Base-by-base conservation (phyloP, 495 filamentous ascomycete species). In the Thozetella sp. region DNA sequence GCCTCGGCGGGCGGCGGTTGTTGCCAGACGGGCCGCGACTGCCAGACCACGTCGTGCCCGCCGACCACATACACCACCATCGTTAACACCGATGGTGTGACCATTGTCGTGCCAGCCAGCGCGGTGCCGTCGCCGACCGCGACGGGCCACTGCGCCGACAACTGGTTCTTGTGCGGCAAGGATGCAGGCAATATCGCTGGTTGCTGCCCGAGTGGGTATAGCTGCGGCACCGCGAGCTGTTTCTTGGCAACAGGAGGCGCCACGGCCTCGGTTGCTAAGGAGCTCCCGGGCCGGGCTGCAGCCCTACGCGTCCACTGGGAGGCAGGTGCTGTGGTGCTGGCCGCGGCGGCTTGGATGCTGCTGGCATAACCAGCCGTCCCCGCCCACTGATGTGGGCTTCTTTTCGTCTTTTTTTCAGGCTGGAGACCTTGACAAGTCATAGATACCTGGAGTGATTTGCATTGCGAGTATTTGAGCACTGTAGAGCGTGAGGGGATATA, bases 21-120 rank as follows among this genome's bases (percentile, higher is more conserved):
- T 69, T 88, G 86, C 72, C 89, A 87, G 23, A 90, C 90, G 4
- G 93, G 92, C 1, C 84, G 93, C 25, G 80, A 96, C 72, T 97
- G 94, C 72, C 86, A 74, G 27, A 80, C 76, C 1, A 80, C 75
- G 0, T 75, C 72, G 50, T 84, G 81, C 51, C 89, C 90, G 0
- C 71, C 83, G 0, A 72, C 75, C 0, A 57, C 77, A 0, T 79
- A 77, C 50, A 88, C 89, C 10, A 90, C 88, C 1, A 77, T 89
- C 6, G 72, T 92, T 20, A 61, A 66, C 22, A 82, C 74, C n/a
- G 78, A 84, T 56, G 89, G 87, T 0, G 77, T 84, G 11, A 95
- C 91, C 0, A 78, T 96, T 55, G 87, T 87, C 0, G 87, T 86
- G 9, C 86, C 90, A 0, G 75, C 11, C 77, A 74, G 15, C 66